phyloP scores from a whole-genome alignment of 2,329 filamentous ascomycete species.

The Neobulgaria alba region DNA sequence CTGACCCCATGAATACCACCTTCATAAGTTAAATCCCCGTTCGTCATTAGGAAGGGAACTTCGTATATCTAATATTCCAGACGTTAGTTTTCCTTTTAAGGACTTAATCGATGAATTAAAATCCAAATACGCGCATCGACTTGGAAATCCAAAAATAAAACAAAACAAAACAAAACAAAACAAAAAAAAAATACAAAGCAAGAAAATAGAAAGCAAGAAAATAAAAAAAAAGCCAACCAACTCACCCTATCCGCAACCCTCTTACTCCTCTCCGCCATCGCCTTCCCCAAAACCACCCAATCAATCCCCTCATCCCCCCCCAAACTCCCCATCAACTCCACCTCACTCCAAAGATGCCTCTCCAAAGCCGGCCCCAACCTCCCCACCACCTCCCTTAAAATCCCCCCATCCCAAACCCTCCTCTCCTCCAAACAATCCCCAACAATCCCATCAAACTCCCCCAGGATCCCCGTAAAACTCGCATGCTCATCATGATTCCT shows the following conservation, averaged over 20 bases:
- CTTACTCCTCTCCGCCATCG: constrained; percentile 4
- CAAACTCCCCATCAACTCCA: constrained; percentile 31
- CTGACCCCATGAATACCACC: constrained; percentile 22
- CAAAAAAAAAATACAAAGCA: too few relatives aligned
- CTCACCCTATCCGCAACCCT: constrained; percentile 11
- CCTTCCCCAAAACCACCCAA: constrained; percentile 24
- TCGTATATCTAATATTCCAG: constrained; percentile 3
- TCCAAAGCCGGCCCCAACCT: constrained; percentile 29
- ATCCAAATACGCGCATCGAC: too few relatives aligned
- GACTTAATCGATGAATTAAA: too few relatives aligned
- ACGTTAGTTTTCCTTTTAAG: background rate
- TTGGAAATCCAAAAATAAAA: too few relatives aligned
- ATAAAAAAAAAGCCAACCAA: too few relatives aligned
- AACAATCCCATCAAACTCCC: constrained; percentile 29
- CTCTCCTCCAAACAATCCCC: constrained; percentile 3
- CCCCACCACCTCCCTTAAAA: constrained; percentile 25
- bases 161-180: too few relatives aligned
- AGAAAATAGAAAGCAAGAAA: too few relatives aligned
- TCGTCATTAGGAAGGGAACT: constrained; percentile 16
- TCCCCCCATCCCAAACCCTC: constrained; percentile 20
- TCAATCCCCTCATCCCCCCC: constrained; percentile 29
- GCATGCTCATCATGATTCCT: constrained; percentile 35
- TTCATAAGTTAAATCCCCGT: constrained; percentile 23
- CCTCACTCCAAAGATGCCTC: constrained; percentile 33
- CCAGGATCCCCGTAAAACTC: constrained; percentile 32